phyloP scores from a whole-genome alignment of 2,329 filamentous ascomycete genomes.

The Dactylonectria estremocensis region DNA sequence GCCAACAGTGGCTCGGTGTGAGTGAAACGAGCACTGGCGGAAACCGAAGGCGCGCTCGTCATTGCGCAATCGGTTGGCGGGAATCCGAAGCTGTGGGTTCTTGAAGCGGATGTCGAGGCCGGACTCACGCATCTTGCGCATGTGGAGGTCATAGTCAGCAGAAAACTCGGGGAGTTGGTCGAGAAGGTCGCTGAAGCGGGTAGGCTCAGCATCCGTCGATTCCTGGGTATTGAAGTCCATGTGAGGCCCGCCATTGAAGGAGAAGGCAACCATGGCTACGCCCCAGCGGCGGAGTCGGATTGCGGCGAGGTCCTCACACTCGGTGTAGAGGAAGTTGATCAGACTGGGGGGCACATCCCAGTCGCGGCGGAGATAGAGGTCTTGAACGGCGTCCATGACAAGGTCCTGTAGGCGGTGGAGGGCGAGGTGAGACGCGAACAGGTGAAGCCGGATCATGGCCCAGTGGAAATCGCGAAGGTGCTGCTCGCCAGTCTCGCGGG shows the following conservation, averaged over 20 bases:
- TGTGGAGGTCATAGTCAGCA: constrained; percentile 67
- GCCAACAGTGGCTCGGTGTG: constrained; percentile 68
- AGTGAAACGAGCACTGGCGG: constrained; percentile 73
- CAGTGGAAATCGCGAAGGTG: constrained; percentile 64
- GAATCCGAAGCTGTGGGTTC: constrained; percentile 73
- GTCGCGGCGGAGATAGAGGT: constrained; percentile 71
- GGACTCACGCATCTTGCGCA: constrained; percentile 66
- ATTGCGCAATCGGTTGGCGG: constrained; percentile 68
- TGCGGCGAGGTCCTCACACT: constrained; percentile 65
- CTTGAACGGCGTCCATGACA: constrained; percentile 72
- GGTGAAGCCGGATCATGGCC: constrained; percentile 70
- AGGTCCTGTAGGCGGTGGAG: constrained; percentile 68
- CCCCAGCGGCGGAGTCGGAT: constrained; percentile 72
- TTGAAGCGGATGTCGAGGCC: constrained; percentile 69
- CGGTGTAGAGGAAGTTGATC: constrained; percentile 67
- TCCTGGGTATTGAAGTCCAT: constrained; percentile 50
- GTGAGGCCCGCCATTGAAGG: constrained; percentile 58
- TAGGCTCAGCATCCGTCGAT: constrained; percentile 48
- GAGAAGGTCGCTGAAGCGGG: constrained; percentile 61
- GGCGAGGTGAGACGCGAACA: constrained; percentile 69
- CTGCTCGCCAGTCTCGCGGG: constrained; percentile 48
- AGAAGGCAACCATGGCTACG: constrained; percentile 74
- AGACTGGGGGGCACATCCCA: constrained; percentile 70
- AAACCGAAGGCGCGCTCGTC: constrained; percentile 74
- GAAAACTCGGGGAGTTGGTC: constrained; percentile 62